Conservation (phyloP, 306 rosid genomes). For the Acacia crassicarpa region DNA sequence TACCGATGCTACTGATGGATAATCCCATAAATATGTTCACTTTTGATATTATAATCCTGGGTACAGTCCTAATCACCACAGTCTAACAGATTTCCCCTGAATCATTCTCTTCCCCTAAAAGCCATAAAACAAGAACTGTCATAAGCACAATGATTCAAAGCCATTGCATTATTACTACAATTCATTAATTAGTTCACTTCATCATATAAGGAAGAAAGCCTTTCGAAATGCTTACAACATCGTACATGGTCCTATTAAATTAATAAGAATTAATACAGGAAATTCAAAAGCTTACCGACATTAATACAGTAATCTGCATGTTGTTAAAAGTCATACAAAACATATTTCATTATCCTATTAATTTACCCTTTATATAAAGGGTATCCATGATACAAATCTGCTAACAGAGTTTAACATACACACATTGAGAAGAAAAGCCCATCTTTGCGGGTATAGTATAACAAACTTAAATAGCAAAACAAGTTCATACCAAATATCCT, state of each 20-base stretch:
- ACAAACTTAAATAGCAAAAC: background rate
- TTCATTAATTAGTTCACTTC: background rate
- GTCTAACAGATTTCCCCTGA: slow-evolving; percentile 66
- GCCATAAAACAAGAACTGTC: slow-evolving; percentile 15
- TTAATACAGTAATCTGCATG: background rate
- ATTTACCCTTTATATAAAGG: background rate
- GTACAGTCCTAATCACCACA: background rate
- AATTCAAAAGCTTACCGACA: background rate
- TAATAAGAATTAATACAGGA: background rate
- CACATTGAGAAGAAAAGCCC: background rate
- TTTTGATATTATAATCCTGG: background rate
- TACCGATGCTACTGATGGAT: background rate
- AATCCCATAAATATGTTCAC: background rate
- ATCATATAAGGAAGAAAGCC: slow-evolving; percentile 2
- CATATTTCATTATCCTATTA: background rate
- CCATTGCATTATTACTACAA: background rate
- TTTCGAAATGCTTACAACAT: slow-evolving; percentile 5
- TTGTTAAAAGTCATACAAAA: background rate
- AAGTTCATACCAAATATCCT: slow-evolving; percentile 65
- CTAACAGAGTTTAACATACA: background rate
- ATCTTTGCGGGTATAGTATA: background rate
- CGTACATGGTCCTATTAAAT: background rate
- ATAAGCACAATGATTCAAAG: background rate
- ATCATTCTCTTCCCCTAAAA: slow-evolving; percentile 74
- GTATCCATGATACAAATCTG: background rate